These are phyloP conservation scores for Symbiodinium natans DNA, from an alignment of 73 alveolate species.

Conservation along the genomic window DNA sequence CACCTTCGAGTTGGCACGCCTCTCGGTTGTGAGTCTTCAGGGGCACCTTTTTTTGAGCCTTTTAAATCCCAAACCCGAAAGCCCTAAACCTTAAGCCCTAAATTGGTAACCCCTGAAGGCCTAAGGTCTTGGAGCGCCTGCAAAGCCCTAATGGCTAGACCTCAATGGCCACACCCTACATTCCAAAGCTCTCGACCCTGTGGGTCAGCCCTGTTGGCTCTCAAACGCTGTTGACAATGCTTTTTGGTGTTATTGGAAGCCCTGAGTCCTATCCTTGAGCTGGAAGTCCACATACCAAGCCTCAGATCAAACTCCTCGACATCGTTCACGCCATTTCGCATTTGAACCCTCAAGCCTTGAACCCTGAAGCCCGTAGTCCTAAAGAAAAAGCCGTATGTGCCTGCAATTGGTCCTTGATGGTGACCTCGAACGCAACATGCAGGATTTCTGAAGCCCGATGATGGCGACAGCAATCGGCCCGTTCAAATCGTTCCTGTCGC, in stretches of 20 bases:
- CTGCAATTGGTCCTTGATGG: not conserved
- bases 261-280: not conserved
- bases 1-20: not conserved
- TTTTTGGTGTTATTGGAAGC: not conserved
- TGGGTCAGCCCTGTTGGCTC: not conserved
- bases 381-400: not conserved
- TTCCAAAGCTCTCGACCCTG: not conserved
- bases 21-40: constrained; percentile 8
- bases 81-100: not conserved
- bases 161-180: not conserved
- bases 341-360: not conserved
- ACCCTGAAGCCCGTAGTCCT: too few relatives aligned
- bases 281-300: not conserved
- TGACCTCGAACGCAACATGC: not conserved
- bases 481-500: not conserved
- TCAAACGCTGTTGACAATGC: too few relatives aligned
- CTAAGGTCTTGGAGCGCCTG: not conserved
- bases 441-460: not conserved
- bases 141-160: not conserved
- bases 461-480: not conserved
- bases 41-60: not conserved
- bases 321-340: not conserved
- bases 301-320: not conserved
- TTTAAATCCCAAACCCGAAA: not conserved
- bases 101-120: not conserved